These are phyloP conservation scores for Laburnicola sp. DNA, from an alignment of 2,329 filamentous ascomycete species.

Conservation along the genomic window DNA sequence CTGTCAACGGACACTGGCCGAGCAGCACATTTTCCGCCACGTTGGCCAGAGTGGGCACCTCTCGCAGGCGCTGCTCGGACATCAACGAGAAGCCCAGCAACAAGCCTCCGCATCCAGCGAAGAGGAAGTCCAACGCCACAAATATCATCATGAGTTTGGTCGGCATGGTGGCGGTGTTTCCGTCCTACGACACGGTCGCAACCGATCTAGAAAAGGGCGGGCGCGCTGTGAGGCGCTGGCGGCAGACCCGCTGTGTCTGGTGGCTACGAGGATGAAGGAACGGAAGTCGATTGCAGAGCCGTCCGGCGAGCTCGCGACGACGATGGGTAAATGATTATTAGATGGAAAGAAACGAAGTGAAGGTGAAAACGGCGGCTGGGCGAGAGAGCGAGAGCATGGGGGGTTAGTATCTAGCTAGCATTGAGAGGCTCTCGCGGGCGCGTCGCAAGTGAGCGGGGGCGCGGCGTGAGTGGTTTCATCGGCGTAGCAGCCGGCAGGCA, in stretches of 20 bases:
- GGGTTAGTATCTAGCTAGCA: constrained; percentile 34
- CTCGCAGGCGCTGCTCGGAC: constrained; percentile 49
- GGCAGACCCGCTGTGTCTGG: background rate
- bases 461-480: constrained; percentile 42
- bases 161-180: constrained; percentile 47
- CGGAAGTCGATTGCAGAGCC: constrained; percentile 41
- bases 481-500: constrained; percentile 33
- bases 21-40: constrained; percentile 58
- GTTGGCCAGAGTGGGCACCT: constrained; percentile 51
- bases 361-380: constrained; percentile 29
- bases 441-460: constrained; percentile 36
- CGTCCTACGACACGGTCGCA: constrained; percentile 13
- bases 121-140: constrained; percentile 55
- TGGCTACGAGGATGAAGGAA: constrained; percentile 31
- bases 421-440: constrained; percentile 38
- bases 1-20: constrained; percentile 56
- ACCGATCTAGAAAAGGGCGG: background rate
- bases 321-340: constrained; percentile 35
- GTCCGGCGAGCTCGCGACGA: constrained; percentile 45
- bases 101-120: constrained; percentile 56
- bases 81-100: constrained; percentile 58
- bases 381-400: constrained; percentile 31
- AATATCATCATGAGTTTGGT: constrained; percentile 59
- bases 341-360: constrained; percentile 36
- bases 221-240: background rate